Evolutionary conservation across 2,329 filamentous ascomycete species (phyloP).

Genomic region (Chaetomium sp.): DNA sequence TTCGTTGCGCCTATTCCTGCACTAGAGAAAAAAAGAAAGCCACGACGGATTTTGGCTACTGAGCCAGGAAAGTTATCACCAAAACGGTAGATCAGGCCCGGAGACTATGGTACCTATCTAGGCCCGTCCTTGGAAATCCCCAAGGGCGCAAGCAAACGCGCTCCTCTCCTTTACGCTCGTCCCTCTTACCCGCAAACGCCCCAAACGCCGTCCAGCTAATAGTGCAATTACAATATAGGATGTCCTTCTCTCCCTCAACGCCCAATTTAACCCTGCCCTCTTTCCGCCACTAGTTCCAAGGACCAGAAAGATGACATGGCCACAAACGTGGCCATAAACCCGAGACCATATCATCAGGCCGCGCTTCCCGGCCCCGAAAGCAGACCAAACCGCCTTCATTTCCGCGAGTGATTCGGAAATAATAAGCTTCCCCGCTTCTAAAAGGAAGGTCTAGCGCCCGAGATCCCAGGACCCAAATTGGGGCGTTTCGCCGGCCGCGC

Average conservation of each 20-base stretch:
- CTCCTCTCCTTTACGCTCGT: neutral
- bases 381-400: too few relatives aligned
- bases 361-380: too few relatives aligned
- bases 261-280: conserved; percentile 2
- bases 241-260: conserved; percentile 1
- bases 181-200: neutral
- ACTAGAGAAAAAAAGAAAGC: too few relatives aligned
- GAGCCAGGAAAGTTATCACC: neutral
- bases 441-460: neutral
- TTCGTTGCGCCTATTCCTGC: too few relatives aligned
- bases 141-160: neutral
- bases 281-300: neutral
- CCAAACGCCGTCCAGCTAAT: neutral
- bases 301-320: neutral
- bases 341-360: too few relatives aligned
- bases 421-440: too few relatives aligned
- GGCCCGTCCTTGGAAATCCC: neutral
- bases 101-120: neutral
- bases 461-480: conserved; percentile 19
- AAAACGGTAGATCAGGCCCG: neutral
- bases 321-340: too few relatives aligned
- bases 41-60: too few relatives aligned
- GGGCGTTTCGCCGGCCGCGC: conserved; percentile 45
- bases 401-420: neutral
- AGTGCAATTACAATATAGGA: neutral